A percentile compares a stretch with the other conserved stretches of the same genome.
Conservation (phyloP, 495 filamentous ascomycete species). For the Halenospora varia region DNA sequence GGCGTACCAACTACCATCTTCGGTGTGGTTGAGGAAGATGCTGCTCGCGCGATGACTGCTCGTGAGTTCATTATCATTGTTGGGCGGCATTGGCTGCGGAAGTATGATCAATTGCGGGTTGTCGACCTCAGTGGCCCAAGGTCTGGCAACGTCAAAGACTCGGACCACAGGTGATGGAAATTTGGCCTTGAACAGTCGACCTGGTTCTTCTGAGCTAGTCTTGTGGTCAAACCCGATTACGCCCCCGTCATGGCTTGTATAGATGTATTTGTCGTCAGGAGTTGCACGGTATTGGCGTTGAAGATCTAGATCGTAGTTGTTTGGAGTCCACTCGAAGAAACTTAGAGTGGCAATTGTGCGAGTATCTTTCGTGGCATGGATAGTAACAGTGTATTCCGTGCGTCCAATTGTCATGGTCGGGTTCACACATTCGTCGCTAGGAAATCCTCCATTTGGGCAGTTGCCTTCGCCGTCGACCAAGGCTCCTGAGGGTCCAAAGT, state of each 20-base stretch:
- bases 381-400: conserved; percentile 82
- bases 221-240: conserved; percentile 76
- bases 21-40: conserved; percentile 84
- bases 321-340: conserved; percentile 93
- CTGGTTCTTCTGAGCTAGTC: conserved; percentile 26
- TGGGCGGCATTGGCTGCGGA: conserved; percentile 76
- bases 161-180: conserved; percentile 81
- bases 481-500: conserved; percentile 37
- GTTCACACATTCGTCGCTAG: conserved; percentile 63
- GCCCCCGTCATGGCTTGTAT: conserved; percentile 80
- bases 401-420: conserved; percentile 75
- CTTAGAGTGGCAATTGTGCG: conserved; percentile 83
- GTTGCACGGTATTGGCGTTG: conserved; percentile 72
- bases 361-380: conserved; percentile 70
- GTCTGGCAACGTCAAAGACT: conserved; percentile 86
- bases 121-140: conserved; percentile 52
- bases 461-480: conserved; percentile 45
- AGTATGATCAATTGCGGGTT: conserved; percentile 69
- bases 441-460: conserved; percentile 55
- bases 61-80: conserved; percentile 46
- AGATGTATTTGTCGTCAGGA: conserved; percentile 86
- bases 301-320: conserved; percentile 86
- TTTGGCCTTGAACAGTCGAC: conserved; percentile 49
- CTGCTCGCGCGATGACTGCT: conserved; percentile 53
- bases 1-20: conserved; percentile 86